Base-by-base conservation (phyloP, 129 eudicot genomes). In the Chrysanthemum lavandulifolium region DNA sequence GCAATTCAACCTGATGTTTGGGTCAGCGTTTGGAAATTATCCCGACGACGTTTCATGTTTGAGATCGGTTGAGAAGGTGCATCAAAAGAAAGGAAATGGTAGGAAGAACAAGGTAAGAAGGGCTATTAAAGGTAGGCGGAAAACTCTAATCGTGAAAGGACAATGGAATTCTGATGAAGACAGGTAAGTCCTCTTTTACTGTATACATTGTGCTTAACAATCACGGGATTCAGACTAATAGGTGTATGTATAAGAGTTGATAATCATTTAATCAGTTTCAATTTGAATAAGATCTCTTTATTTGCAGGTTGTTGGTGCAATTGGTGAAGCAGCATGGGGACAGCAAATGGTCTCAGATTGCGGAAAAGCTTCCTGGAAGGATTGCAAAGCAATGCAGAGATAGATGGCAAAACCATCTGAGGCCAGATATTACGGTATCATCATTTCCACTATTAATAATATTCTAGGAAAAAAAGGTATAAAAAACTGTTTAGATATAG, bases 321-420 rank as follows among this genome's bases (percentile, higher is more conserved):
- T 77, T 84, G 78, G 89, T 89, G 51, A 81, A 66, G 65, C 78
- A 79, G 51, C 68, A 75, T 78, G 93, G 93, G 58, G 84, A 49
- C 8, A 80, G 78, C 76, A 78, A 81, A 79, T 90, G 96, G 96
- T 80, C 93, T 13, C 62, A 19, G 14, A 77, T 90, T 54, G 93
- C 93, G 15, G 81, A 81, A 75, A 69, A 82, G 85, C 80, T 90
- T 74, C 81, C 81, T 5, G 96, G 96, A 47, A 90, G 96, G 63
- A 77, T 82, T 14, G 96, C 93, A 33, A 90, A 90, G 79, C 96
- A 90, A 62, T 85, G 92, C 40, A 83, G 96, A 61, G 96, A 90
- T 49, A 79, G 96, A 79, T 90, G 92, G 88, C 89, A 86, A 81
- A 90, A 90, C 72, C 96, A 90, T 79, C 74, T 90, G 58, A 74